Evolutionary conservation across 768 basidiomycete genomes (phyloP), one percentile per base, ranked within the genome.

Genomic region (Lyophyllum atratum): DNA sequence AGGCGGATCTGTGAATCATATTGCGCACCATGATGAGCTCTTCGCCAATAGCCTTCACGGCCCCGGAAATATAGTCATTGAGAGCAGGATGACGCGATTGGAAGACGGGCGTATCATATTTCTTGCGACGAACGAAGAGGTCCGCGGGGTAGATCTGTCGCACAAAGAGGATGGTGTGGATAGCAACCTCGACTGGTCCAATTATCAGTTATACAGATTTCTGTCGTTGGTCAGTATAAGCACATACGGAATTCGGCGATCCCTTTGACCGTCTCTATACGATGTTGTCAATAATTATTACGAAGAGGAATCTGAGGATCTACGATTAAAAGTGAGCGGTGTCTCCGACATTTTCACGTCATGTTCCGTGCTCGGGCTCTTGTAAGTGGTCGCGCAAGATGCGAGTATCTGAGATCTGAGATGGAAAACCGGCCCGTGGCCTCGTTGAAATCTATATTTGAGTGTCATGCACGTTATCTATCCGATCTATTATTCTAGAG

Each of bases 81-180:
- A 98, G 77, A 40, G 84, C 83, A 2, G 95, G 94, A 68, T 95
- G 92, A n/a, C 95, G 85, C 3, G 92, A 93, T 73, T 97, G 94
- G 68, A 86, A 98, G 10, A 96, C 93, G 0, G 93, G 90, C 0
- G 89, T 89, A 58, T 93, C 86, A 70, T 95, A 97, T 69, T 94
- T 95, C 74, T 90, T 90, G 55, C 92, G 81, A 40, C 93, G 82
- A 37, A 90, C 80, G 68, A 98, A 98, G 19, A 97, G 79, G 54
- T 92, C 91, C 42, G 88, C 78, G 0, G 95, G 96, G 65, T 98
- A 98, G 49, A 98, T 80, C 62, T 91, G 89, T 19, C 96, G 87
- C 26, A 94, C 85, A 66, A 92, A 97, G 5, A 98, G 82, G 59
- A 98, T 93, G 3, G 88, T 88, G 67, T 98, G 95, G 58, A 97